Conservation (phyloP, 139 green algal genomes). For the Coelastrella sp. region DNA sequence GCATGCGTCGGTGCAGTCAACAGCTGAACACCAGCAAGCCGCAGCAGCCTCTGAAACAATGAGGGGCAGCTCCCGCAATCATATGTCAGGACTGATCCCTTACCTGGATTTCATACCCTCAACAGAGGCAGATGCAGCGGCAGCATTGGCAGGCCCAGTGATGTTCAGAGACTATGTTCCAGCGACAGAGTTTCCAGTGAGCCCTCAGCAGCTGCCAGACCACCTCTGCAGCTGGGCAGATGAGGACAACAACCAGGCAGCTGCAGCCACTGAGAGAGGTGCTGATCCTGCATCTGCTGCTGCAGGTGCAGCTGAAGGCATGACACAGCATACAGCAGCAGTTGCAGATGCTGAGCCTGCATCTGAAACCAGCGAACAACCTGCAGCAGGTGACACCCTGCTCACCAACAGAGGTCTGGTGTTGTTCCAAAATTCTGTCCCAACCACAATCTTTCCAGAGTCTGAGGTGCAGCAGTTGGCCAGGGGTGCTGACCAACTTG, state of each 20-base stretch:
- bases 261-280: neutral
- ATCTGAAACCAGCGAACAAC: no score
- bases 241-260: neutral
- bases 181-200: neutral
- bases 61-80: neutral
- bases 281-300: neutral
- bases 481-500: no score
- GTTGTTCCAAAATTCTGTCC: no score
- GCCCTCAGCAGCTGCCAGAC: neutral
- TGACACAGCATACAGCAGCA: neutral
- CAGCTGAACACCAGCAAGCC: neutral
- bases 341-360: no score
- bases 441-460: no score
- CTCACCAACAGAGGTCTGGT: no score
- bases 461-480: no score
- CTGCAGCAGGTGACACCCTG: no score
- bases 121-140: neutral
- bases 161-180: neutral
- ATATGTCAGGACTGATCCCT: neutral
- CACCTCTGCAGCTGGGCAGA: neutral
- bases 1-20: neutral
- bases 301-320: neutral
- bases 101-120: neutral
- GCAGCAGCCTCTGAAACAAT: neutral
- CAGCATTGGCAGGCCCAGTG: constrained; percentile 1